Base-by-base conservation (phyloP, 2,329 filamentous ascomycete genomes). In the Fusarium sp. region DNA sequence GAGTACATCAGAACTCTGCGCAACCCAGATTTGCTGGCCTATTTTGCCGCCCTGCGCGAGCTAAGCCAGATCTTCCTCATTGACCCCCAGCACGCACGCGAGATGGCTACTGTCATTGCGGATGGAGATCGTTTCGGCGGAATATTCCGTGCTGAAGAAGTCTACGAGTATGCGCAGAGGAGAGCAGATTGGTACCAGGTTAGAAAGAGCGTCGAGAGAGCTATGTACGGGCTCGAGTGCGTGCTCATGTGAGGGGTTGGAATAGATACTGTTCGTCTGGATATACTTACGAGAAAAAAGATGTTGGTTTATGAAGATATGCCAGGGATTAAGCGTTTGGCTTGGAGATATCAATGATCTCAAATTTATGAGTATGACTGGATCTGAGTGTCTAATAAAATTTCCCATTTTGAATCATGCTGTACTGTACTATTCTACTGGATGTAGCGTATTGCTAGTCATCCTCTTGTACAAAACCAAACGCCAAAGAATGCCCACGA, bases 141-240 rank as follows among this genome's bases (percentile, higher is more conserved):
- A 13, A 92, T 99, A 49, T 97, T 98, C 76, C 87, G 94, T 20
- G 93, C 95, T 0, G 96, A 99, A 79, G 96, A 99, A 82, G 96
- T 98, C 5, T 97, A 97, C 75, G 95, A 98, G 83, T 99, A 97
- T 82, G 96, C 95, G 2, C 94, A 97, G 80, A 84, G 96, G 71
- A 85, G 96, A 72, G 94, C 94, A 50, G 96, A 99, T 81, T 99
- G 96, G 96, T 97, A 96, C 77, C 86, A 91, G 72, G 93, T 99
- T 12, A 92, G 91, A 82, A 89, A 88, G 69, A 89, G 94, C 67
- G 96, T 99, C 8, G 96, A 99, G 83, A 91, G 92, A 80, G 94
- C 94, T 65, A 97, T 99, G 94, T 98, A 97, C 81, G 96, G 96
- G 6, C 88, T 97, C 78, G 95, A 96, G 63, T 99, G 96, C 79